Base-by-base conservation (phyloP, 169 alveolate genomes). In the Eimeria acervulina region DNA sequence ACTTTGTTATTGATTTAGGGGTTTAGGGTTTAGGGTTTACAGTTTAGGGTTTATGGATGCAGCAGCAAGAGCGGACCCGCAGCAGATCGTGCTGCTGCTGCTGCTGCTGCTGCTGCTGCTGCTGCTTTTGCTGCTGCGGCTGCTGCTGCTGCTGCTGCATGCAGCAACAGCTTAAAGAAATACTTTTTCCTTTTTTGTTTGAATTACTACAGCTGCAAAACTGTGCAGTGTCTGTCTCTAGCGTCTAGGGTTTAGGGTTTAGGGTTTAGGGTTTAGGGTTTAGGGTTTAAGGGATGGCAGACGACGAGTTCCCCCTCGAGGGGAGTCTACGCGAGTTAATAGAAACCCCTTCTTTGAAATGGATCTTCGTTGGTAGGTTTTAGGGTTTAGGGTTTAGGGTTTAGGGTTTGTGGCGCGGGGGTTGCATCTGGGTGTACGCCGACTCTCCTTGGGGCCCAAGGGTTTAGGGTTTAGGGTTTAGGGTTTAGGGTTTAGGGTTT, bases 311-410 rank as follows among this genome's bases (percentile, higher is more conserved):
- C 42, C 88, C 85, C 59, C 95, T 78, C 47, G 95, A 91, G 55
- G 83, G 93, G 47, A 94, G 93, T 42, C 59, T 94, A 66, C 44
- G 66, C 33, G 96, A 87, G 74, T 84, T 95, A 12, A 15, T 95
- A 21, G 28, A 31, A 6, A 70, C 96, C 13, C 83, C 95, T 40
- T 61, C 99, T 15, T 96, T 99, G 94, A 98, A 99, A 96, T 99
- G 99, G 99, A 98, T 99, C 55, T 99, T 99, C 96, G 99, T 99
- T 8, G 99, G 99, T 47, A 38, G 2, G 87, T n/a, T 40, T 68
- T 4, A 68, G 80, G 80, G 80, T 68, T 68, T 68, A 68, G 80
- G 80, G 80, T 68, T 68, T 68, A 68, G 80, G 80, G 80, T 68
- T 68, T 68, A 68, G 80, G 80, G 80, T 68, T 68, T 68, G n/a